Base-by-base conservation (phyloP, 495 filamentous ascomycete species). In the Annulohypoxylon maeteangense region DNA sequence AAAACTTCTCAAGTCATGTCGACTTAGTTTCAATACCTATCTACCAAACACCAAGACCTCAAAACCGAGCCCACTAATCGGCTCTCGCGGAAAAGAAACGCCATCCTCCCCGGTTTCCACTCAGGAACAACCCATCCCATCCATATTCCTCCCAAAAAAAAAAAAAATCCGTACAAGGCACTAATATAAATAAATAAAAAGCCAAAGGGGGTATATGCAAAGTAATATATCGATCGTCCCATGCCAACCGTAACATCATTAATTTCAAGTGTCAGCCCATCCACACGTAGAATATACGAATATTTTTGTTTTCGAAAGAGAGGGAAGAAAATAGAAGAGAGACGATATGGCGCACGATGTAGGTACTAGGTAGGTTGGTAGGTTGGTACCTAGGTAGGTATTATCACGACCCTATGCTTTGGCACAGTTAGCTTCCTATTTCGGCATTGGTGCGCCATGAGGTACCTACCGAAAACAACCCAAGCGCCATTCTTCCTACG, bases 211-310 rank as follows among this genome's bases (percentile, higher is more conserved):
- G 71, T 74, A 70, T 74, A 73, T 62, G 56, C 57, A 61, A 69
- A 57, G 63, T 61, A 54, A 54, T 62, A 62, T 62, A 56, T 51
- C 47, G 47, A 59, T 73, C 56, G 56, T 69, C 51, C 61, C 65
- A 54, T 73, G 54, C 70, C 63, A 64, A 57, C 69, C 69, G 67
- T 67, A 67, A 68, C 45, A 67, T 67, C 69, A 59, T 67, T 59
- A 71, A 58, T 50, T 54, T 54, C 22, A 10, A 55, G 36, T 45
- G 47, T 36, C 42, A 40, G 42, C 40, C 45, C 47, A 8, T 10
- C 20, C 34, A 14, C 22, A 29, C 12, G 12, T 34, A 34, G 7
- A 34, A 32, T 34, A 18, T 54, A 12, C 7, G 14, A 14, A n/a
- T n/a, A 14, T 16, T 18, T 20, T 18, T 54, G 5, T 54, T 50